Conservation (phyloP, 208 protist species). For the Vickermania spadyakhi region DNA sequence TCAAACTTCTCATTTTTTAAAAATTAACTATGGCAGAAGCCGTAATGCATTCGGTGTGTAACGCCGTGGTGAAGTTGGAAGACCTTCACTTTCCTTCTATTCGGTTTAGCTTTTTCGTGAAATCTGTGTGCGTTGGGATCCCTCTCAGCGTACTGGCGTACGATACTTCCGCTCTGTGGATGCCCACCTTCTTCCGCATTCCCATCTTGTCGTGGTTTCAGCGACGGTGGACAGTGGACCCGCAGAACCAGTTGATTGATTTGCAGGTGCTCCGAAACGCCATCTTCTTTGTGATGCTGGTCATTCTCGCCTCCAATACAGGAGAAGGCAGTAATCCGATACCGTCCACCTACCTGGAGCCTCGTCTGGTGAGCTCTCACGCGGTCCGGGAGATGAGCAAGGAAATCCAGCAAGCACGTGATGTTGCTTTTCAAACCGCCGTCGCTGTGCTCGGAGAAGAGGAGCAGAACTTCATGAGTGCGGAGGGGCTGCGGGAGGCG, state of each 20-base stretch:
- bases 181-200: slow-evolving; percentile 37
- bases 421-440: slow-evolving; percentile 45
- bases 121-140: slow-evolving; percentile 51
- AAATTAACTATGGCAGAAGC: neutral
- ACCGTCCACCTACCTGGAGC: slow-evolving; percentile 65
- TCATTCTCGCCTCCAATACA: slow-evolving; percentile 40
- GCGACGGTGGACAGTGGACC: slow-evolving; percentile 54
- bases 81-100: slow-evolving; percentile 44
- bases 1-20: too few relatives aligned
- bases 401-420: slow-evolving; percentile 55
- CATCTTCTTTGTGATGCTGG: slow-evolving; percentile 53
- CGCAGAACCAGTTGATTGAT: slow-evolving; percentile 39
- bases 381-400: slow-evolving; percentile 39
- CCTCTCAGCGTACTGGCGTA: slow-evolving; percentile 69
- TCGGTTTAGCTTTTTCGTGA: slow-evolving; percentile 41
- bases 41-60: slow-evolving; percentile 46
- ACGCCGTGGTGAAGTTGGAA: slow-evolving; percentile 51
- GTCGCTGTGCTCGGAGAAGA: slow-evolving; percentile 58
- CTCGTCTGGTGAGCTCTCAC: slow-evolving; percentile 39
- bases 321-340: slow-evolving; percentile 16
- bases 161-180: slow-evolving; percentile 70
- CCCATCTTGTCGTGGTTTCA: slow-evolving; percentile 72
- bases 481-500: slow-evolving; percentile 74
- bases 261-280: slow-evolving; percentile 48
- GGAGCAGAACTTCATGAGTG: slow-evolving; percentile 61